Percentiles rank a stretch among this genome's conserved stretches.
Conservation (phyloP, 495 filamentous ascomycete species). For the Xylaria bambusicola region DNA sequence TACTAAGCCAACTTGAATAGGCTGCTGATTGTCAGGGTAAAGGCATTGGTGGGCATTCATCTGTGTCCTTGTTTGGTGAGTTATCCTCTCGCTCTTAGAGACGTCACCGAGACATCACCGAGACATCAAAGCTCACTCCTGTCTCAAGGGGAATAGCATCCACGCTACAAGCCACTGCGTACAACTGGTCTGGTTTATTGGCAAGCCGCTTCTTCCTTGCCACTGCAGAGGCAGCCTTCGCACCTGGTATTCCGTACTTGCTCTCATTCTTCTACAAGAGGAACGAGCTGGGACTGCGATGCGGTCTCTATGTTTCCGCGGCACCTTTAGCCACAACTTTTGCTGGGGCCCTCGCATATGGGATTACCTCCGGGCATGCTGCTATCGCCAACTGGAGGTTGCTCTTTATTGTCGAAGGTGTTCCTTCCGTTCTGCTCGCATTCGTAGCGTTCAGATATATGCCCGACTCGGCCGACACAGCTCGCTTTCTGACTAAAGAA, state of each 20-base stretch:
- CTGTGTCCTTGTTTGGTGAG: constrained; percentile 34
- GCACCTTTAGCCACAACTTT: constrained; percentile 83
- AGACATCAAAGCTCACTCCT: neutral
- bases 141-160: constrained; percentile 43
- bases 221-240: constrained; percentile 67
- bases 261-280: constrained; percentile 84
- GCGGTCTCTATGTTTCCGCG: constrained; percentile 74
- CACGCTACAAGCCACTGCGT: constrained; percentile 46
- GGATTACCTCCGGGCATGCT: constrained; percentile 71
- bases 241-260: constrained; percentile 70
- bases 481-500: constrained; percentile 67
- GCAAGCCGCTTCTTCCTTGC: constrained; percentile 68
- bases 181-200: constrained; percentile 67
- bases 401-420: constrained; percentile 80
- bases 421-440: constrained; percentile 70
- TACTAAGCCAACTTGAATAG: constrained; percentile 16
- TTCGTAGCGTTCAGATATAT: constrained; percentile 66
- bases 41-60: constrained; percentile 30
- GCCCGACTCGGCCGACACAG: constrained; percentile 70
- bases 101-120: neutral
- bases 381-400: constrained; percentile 75
- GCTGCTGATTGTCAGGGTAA: constrained; percentile 22
- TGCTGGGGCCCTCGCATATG: constrained; percentile 79
- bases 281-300: constrained; percentile 73
- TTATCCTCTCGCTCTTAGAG: neutral